These are phyloP conservation scores for Penicillium pancosmium DNA, from an alignment of 495 filamentous ascomycete genomes.

Conservation along the genomic window DNA sequence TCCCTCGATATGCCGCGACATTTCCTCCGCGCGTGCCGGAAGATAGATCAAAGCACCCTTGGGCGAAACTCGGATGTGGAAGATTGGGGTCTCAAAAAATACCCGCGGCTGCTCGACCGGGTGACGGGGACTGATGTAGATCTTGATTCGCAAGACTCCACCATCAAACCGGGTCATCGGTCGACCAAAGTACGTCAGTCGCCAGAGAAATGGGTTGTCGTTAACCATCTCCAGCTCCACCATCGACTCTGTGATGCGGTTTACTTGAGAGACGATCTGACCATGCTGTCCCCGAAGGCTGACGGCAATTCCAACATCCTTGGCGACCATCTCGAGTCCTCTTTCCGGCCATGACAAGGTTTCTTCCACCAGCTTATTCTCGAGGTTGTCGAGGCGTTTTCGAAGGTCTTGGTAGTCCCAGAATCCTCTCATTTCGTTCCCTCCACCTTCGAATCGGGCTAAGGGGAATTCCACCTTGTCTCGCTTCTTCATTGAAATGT, in stretches of 20 bases:
- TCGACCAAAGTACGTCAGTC: constrained; percentile 80
- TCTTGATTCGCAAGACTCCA: constrained; percentile 79
- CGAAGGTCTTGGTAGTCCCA: constrained; percentile 83
- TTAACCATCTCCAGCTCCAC: constrained; percentile 74
- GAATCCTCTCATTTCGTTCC: constrained; percentile 83
- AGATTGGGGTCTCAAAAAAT: constrained; percentile 77
- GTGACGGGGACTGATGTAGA: constrained; percentile 84
- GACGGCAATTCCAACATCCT: constrained; percentile 74
- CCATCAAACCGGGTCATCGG: constrained; percentile 95
- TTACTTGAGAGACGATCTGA: constrained; percentile 75
- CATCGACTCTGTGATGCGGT: constrained; percentile 65
- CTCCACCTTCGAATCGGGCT: constrained; percentile 82
- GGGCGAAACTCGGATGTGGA: constrained; percentile 83
- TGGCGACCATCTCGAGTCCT: constrained; percentile 62
- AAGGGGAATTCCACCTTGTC: constrained; percentile 68
- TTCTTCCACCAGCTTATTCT: constrained; percentile 70
- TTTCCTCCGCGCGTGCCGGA: constrained; percentile 71
- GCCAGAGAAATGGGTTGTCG: constrained; percentile 58
- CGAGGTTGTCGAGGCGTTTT: constrained; percentile 65
- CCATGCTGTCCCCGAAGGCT: constrained; percentile 83
- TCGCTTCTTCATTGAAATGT: constrained; percentile 65
- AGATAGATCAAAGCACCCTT: constrained; percentile 85
- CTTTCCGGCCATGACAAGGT: constrained; percentile 69
- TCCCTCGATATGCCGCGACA: constrained; percentile 81
- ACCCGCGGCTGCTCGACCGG: constrained; percentile 90